These are phyloP conservation scores for Biancaea sappan DNA, from an alignment of 306 rosid species.

Conservation along the genomic window DNA sequence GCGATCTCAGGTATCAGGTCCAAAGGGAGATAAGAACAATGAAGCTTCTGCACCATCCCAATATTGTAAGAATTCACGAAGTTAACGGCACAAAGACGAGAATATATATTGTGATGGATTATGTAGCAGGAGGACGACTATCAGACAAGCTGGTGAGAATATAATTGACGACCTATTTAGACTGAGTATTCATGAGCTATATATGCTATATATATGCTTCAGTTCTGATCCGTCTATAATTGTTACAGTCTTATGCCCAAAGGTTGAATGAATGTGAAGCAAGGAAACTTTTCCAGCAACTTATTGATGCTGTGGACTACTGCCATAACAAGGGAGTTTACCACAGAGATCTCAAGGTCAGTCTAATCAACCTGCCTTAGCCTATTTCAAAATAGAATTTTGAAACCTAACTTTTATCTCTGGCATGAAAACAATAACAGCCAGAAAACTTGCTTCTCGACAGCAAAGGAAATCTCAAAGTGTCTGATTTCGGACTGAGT, in stretches of 20 bases:
- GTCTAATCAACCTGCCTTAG: constrained; percentile 11
- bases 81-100: constrained; percentile 75
- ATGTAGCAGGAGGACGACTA: constrained; percentile 71
- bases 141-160: constrained; percentile 71
- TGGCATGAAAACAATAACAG: constrained; percentile 42
- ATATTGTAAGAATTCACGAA: constrained; percentile 77
- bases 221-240: constrained; percentile 27
- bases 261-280: constrained; percentile 64
- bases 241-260: constrained; percentile 48
- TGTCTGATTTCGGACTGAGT: constrained; percentile 83
- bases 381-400: not conserved
- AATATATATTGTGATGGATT: constrained; percentile 82
- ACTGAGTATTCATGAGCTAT: constrained; percentile 1
- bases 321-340: constrained; percentile 78
- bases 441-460: constrained; percentile 80
- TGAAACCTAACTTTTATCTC: constrained; percentile 25
- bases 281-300: constrained; percentile 78
- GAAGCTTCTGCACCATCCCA: constrained; percentile 79
- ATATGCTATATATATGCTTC: not conserved
- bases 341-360: constrained; percentile 83
- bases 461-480: constrained; percentile 66
- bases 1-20: constrained; percentile 70
- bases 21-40: constrained; percentile 81
- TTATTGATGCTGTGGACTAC: constrained; percentile 73
- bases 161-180: not conserved